Base-by-base conservation (phyloP, 305 asterid genomes). In the Petunia hybrid region DNA sequence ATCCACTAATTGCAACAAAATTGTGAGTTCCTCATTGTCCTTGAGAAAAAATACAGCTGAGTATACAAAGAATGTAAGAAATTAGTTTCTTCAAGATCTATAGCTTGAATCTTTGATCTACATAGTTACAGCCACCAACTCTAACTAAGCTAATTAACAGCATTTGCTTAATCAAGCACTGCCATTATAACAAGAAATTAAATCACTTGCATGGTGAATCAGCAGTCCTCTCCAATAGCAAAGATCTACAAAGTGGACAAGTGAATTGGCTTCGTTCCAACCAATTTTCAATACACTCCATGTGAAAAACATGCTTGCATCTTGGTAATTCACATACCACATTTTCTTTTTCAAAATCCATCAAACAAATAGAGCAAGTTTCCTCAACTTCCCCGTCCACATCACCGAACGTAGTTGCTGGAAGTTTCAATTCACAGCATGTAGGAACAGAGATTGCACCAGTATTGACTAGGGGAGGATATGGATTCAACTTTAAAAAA, bases 171-270 rank as follows among this genome's bases (percentile, higher is more conserved):
- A 22, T 22, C 31, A 22, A 22, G 31, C 31, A 22, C 31, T 22
- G 31, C 31, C 31, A 22, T 22, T 22, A 0, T 22, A 22, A 22
- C 31, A 22, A 22, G 31, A 22, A 22, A 22, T 22, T 2, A 51
- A 13, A 51, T 51, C 56, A 51, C 10, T 51, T 51, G 56, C 14
- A 9, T 2, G 56, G 13, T 2, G 56, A 51, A 9, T 51, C 56
- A 2, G 56, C 13, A 2, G 14, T 51, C 14, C 56, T 7, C 3
- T 74, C 36, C 78, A 74, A 74, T 45, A 74, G 36, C 64, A 85
- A 78, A 57, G 89, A 80, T 80, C 94, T 81, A 83, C 97, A 92
- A 5, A 91, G 86, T 0, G 97, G 97, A 82, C 97, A 92, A 35
- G 91, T 89, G 68, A 91, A 90, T 42, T 86, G 93, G 31, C 89